Base-by-base conservation (phyloP, 331 rosid species). In the Acacia concinna region DNA sequence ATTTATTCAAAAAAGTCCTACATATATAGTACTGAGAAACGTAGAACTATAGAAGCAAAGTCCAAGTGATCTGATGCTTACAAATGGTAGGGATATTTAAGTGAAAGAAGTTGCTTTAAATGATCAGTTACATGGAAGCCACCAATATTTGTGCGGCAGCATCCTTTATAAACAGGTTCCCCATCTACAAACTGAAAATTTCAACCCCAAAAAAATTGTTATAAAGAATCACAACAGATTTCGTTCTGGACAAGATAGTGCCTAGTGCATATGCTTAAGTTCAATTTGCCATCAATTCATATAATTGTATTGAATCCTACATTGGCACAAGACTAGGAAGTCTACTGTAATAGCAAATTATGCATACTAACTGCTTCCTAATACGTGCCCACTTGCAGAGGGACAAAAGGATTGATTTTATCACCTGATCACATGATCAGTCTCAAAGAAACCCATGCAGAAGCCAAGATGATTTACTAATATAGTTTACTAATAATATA, bases 51-150 rank as follows among this genome's bases (percentile, higher is more conserved):
- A 81, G 76, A 63, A 74, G 37, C 70, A 60, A 41, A 84, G 73
- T 62, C 71, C 77, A 63, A 59, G 74, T 41, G 75, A 78, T 73
- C 74, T 54, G 77, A 43, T 59, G 85, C 94, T 91, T 83, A 95
- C 97, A 87, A 35, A 84, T 95, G 99, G 84, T 88, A 89, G 57
- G 99, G 99, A 85, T 95, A 91, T 75, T 95, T 93, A 40, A 95
- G 96, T 31, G 97, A 92, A 83, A 91, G 90, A 81, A 93, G 97
- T 79, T 91, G 97, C 92, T 95, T 91, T 64, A 95, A 79, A 88
- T 89, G 90, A 83, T 95, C 93, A 83, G 97, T 95, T 76, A 93
- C 85, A 73, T 95, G 97, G 82, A 79, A 93, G 74, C 99, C 99
- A 73, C 99, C 99, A 80, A 95, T 86, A 81, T 95, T 95, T 49